Conservation (phyloP, 208 protist genomes). For the Herpetomonas samuelpessoai region DNA sequence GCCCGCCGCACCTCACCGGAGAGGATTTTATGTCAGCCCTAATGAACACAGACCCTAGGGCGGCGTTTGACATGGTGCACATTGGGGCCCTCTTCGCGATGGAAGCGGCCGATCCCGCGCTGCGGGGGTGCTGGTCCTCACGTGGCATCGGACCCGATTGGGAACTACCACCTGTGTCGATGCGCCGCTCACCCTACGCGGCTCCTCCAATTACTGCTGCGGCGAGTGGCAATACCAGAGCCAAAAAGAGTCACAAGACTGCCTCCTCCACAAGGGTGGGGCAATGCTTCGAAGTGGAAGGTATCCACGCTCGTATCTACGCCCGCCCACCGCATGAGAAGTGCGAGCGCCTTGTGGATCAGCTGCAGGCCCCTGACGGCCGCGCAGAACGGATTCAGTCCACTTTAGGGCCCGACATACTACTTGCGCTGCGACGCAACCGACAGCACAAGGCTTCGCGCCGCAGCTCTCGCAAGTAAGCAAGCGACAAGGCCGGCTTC, state of each 20-base stretch:
- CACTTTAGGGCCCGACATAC: neutral
- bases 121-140: neutral
- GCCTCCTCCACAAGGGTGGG: too few relatives aligned
- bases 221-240: too few relatives aligned
- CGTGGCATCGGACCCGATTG: neutral
- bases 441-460: neutral
- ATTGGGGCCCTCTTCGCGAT: slow-evolving; percentile 39
- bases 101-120: slow-evolving; percentile 15
- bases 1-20: slow-evolving; percentile 6
- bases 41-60: slow-evolving; percentile 67
- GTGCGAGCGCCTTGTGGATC: slow-evolving; percentile 8
- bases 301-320: slow-evolving; percentile 12
- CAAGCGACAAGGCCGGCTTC: too few relatives aligned
- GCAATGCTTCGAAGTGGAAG: neutral
- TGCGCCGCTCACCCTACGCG: neutral
- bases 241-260: too few relatives aligned
- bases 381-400: neutral
- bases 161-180: slow-evolving; percentile 14
- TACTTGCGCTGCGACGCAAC: slow-evolving; percentile 1
- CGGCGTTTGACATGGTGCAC: slow-evolving; percentile 70
- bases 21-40: slow-evolving; percentile 45
- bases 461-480: too few relatives aligned
- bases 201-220: neutral
- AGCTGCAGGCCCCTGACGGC: slow-evolving; percentile 11
- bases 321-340: slow-evolving; percentile 14